These are phyloP conservation scores for Parachaetomium inaequale DNA, from an alignment of 495 filamentous ascomycete species.

Conservation along the genomic window DNA sequence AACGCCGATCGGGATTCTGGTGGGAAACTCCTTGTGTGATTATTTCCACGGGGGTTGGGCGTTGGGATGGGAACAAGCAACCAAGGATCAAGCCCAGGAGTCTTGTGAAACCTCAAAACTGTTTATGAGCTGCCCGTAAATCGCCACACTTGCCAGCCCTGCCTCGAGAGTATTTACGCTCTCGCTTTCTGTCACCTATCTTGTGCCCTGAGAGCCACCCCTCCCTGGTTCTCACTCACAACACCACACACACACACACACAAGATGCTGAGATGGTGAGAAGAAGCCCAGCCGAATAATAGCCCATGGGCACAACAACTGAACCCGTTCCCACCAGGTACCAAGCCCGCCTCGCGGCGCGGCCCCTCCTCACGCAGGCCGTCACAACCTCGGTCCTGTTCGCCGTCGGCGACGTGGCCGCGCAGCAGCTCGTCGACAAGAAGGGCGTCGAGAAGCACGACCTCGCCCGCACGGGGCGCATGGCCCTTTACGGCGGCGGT, in stretches of 20 bases:
- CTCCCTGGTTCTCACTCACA: neutral
- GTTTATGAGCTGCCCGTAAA: neutral
- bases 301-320: too few relatives aligned
- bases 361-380: constrained; percentile 83
- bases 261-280: constrained; percentile 17
- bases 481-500: constrained; percentile 92
- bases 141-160: neutral
- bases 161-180: neutral
- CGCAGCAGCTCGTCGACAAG: constrained; percentile 91
- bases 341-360: constrained; percentile 72
- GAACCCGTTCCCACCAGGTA: constrained; percentile 60
- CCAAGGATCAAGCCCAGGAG: neutral
- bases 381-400: constrained; percentile 86
- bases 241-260: neutral
- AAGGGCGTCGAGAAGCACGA: constrained; percentile 77
- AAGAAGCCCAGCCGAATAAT: neutral
- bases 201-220: neutral
- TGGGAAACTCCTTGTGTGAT: neutral
- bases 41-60: neutral
- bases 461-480: constrained; percentile 73
- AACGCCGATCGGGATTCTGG: constrained; percentile 9
- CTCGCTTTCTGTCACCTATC: neutral
- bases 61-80: too few relatives aligned
- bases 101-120: constrained; percentile 4
- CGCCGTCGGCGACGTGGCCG: constrained; percentile 81